phyloP scores from a whole-genome alignment of 495 filamentous ascomycete species.

The Penicillium antarcticum region DNA sequence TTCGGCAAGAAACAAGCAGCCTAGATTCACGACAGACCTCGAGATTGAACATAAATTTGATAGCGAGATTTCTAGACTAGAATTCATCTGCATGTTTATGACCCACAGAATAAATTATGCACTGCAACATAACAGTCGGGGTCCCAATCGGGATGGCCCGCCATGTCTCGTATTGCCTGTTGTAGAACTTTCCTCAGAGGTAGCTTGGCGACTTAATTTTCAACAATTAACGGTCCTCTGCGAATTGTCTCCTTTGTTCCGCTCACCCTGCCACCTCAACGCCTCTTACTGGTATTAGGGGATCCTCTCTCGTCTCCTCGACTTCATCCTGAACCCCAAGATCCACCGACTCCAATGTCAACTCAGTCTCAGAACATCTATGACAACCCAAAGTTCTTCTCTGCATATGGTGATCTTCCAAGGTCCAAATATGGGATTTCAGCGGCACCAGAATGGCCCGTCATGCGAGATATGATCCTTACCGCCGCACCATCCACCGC shows the following conservation, averaged over 20 bases:
- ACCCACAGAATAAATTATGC: not conserved
- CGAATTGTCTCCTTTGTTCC: too few species aligned
- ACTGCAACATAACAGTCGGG: not conserved
- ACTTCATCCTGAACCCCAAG: too few species aligned
- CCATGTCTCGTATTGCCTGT: not conserved
- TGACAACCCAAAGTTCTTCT: conserved; percentile 19
- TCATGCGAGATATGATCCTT: conserved; percentile 14
- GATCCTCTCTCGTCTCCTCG: too few species aligned
- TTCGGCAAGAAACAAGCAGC: not conserved
- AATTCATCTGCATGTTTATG: too few species aligned
- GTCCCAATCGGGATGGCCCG: not conserved
- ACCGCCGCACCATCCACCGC: not conserved
- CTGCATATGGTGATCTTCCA: conserved; percentile 15
- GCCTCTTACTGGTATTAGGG: too few species aligned
- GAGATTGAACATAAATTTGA: too few species aligned
- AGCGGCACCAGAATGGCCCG: conserved; percentile 20
- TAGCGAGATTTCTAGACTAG: too few species aligned
- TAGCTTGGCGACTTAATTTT: too few species aligned
- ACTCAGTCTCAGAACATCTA: conserved; percentile 21
- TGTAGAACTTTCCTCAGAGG: too few species aligned
- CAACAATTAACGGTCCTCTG: too few species aligned
- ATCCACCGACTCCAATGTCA: not conserved
- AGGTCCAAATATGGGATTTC: conserved; percentile 20
- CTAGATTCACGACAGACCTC: not conserved
- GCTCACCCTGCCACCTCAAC: too few species aligned